Evolutionary conservation across 1,284 basidiomycete genomes (phyloP), one percentile per base, ranked within the genome.

Genomic region (Exsudoporus floridanus): DNA sequence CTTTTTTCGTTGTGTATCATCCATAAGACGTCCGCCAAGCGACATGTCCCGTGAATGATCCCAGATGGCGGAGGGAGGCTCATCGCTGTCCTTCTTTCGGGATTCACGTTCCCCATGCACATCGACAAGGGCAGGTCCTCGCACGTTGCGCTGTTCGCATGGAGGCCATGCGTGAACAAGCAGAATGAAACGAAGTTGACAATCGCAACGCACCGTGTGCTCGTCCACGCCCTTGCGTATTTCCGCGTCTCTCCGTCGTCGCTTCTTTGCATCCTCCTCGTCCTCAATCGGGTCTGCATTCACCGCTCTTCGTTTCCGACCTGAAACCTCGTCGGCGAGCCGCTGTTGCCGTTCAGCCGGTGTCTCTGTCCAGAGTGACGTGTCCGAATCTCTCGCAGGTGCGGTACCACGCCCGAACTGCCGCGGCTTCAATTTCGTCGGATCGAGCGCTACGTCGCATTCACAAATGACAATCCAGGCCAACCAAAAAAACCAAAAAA

Each of bases 341-440:
- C 94, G 80, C 64, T 93, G 84, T 62, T 90, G 89, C 13, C 88
- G 80, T 63, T 97, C 91, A 0, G 84, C 85, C 0, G 94, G 94
- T 0, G 94, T 96, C 75, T 97, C 94, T 0, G 94, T 97, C 94
- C 94, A 97, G 3, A 94, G 76, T 2, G 84, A 85, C 50, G 72
- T 80, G 52, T 86, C 84, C 0, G 71, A 60, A 14, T 71, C 70
- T 56, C 68, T 67, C 1, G 76, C 63, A 2, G 80, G 72, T 1
- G 77, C 77, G 9, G 80, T 76, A 0, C 80, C 78, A 41, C 82
- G 81, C n/a, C 88, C 84, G 69, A 93, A 92, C 65, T 90, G 85
- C 21, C 90, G 82, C 5, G 82, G 73, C 70, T 87, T 87, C 16
- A 86, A 67, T 60, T 85, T 86, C 3, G 86, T 83, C 1, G 89